These are phyloP conservation scores for Tolypocladium pustulatum DNA, from an alignment of 2,329 filamentous ascomycete genomes.

Conservation along the genomic window DNA sequence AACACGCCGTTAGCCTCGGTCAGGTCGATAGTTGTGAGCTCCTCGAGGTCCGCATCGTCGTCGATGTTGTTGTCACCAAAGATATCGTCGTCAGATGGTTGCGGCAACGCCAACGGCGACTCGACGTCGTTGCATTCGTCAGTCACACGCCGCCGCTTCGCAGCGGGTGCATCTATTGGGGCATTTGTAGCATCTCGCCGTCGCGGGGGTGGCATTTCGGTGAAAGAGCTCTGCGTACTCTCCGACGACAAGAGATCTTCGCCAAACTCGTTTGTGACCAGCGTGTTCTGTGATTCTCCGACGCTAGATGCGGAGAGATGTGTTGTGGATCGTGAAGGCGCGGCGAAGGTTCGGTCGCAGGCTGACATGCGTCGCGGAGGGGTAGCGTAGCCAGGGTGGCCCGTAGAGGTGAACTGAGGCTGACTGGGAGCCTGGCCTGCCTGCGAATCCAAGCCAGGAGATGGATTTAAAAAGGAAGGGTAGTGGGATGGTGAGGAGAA, in stretches of 20 bases:
- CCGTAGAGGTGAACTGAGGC: constrained; percentile 2
- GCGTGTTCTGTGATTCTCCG: constrained; percentile 14
- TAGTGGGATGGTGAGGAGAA: constrained; percentile 27
- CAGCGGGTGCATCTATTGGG: constrained; percentile 4
- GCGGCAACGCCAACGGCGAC: not conserved
- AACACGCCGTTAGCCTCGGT: constrained; percentile 33
- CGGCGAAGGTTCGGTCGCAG: constrained; percentile 8
- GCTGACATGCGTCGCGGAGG: constrained; percentile 4
- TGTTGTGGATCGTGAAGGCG: constrained; percentile 10
- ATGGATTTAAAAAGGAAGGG: constrained; percentile 14
- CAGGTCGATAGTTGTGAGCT: constrained; percentile 22
- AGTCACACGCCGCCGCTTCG: constrained; percentile 15
- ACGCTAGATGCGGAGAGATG: constrained; percentile 8
- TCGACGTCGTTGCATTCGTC: not conserved
- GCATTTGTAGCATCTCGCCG: not conserved
- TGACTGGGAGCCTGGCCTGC: constrained; percentile 2
- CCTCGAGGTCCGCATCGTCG: constrained; percentile 10
- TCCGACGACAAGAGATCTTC: constrained; percentile 13
- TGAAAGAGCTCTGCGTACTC: constrained; percentile 16
- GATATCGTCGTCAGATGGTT: constrained; percentile 13
- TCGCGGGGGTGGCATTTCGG: constrained; percentile 9
- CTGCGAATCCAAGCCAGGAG: not conserved
- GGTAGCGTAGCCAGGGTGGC: constrained; percentile 3
- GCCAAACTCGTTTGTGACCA: constrained; percentile 17
- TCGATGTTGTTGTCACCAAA: constrained; percentile 13